Base-by-base conservation (phyloP, 169 alveolate genomes). In the Prorocentrum cordatum region DNA sequence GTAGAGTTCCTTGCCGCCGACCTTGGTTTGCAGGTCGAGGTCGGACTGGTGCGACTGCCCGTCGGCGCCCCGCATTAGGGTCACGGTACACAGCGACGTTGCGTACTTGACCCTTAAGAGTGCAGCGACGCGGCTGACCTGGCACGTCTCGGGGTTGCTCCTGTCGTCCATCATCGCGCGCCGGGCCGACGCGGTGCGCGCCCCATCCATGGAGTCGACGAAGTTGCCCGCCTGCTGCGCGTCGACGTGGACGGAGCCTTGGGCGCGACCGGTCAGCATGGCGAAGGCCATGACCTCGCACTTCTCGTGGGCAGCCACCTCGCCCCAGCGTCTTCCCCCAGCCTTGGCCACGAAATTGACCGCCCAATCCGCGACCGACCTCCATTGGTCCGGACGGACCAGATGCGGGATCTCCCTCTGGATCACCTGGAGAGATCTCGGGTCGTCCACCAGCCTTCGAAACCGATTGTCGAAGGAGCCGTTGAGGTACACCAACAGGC, bases 141-240 rank as follows among this genome's bases (percentile, higher is more conserved):
- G 45, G 45, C 54, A 75, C 32, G 86, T 75, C 35, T 75, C 86
- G 2, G 86, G 86, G 38, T 75, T 75, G 86, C 86, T 75, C 39
- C 86, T 70, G 72, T 75, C 86, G 29, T 75, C 86, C 86, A 75
- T 75, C 86, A 75, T 75, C 59, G 86, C 86, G 22, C 12, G 5
- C 38, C 50, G 38, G 59, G 59, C 86, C 16, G 22, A 32, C 71
- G 35, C 29, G 61, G 22, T 75, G 68, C 36, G 59, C 14, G 86
- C 86, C 6, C 59, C 12, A 58, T 75, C 86, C 86, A 75, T 75
- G 39, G 54, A 75, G 61, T 75, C 86, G 32, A 75, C 59, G 42
- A 75, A 20, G 50, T 75, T 75, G 54, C 70, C 22, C 32, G 54
- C 86, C 86, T 75, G 86, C 39, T 75, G 86, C 86, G 54, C 24